phyloP scores from a whole-genome alignment of 2,329 filamentous ascomycete species.

The Cylindrodendrum hubeiense region DNA sequence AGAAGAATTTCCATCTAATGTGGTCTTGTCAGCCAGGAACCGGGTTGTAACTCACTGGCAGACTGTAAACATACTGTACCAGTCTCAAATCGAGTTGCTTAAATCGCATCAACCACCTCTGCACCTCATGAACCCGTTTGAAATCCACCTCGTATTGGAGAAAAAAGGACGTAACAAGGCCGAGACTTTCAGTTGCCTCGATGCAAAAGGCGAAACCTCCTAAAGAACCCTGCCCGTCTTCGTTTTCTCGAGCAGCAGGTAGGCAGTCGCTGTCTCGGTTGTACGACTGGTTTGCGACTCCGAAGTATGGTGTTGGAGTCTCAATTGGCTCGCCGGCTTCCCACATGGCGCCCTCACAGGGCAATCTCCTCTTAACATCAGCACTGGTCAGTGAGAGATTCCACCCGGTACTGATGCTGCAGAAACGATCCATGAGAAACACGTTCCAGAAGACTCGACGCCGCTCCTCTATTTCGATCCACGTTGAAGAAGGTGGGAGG shows the following conservation, averaged over 20 bases:
- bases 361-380: conserved; percentile 53
- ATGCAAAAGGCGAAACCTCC: conserved; percentile 59
- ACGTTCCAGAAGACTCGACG: conserved; percentile 57
- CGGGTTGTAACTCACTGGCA: neutral
- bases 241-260: conserved; percentile 14
- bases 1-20: conserved; percentile 58
- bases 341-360: conserved; percentile 55
- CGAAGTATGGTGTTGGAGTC: conserved; percentile 56
- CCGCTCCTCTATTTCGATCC: conserved; percentile 54
- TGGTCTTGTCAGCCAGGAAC: neutral
- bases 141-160: conserved; percentile 56
- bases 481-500: conserved; percentile 45
- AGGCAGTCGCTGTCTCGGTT: conserved; percentile 32
- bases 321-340: conserved; percentile 49
- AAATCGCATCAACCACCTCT: conserved; percentile 58
- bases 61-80: conserved; percentile 49
- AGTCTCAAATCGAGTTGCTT: conserved; percentile 58
- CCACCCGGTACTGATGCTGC: conserved; percentile 54
- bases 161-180: conserved; percentile 56
- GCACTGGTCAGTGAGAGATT: conserved; percentile 47
- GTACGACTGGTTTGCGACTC: conserved; percentile 50
- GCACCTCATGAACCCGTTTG: conserved; percentile 50
- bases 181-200: conserved; percentile 59
- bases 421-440: conserved; percentile 56
- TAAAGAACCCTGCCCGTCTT: conserved; percentile 42